These are phyloP conservation scores for Pichia rugopelliculosa DNA, from an alignment of 805 yeast species.

Conservation along the genomic window DNA sequence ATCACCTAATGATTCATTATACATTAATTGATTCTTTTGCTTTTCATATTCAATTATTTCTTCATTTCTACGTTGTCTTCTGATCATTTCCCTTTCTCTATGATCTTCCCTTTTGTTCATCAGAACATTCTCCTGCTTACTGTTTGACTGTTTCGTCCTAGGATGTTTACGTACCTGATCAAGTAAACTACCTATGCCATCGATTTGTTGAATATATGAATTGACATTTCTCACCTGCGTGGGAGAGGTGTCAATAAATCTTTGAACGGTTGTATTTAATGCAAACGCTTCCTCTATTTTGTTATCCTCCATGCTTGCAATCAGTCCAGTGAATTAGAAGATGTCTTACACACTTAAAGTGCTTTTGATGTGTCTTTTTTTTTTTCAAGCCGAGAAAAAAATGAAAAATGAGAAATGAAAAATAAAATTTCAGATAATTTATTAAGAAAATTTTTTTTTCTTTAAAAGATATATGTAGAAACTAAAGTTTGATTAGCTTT, in stretches of 20 bases:
- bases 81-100: not conserved
- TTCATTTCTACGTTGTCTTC: slow-evolving; percentile 1
- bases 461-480: not conserved
- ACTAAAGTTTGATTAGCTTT: too few species aligned
- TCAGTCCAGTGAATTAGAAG: too few species aligned
- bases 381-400: not conserved
- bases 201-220: not conserved
- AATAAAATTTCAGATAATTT: not conserved
- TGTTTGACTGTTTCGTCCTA: not conserved
- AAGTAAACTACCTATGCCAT: not conserved
- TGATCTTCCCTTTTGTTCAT: not conserved
- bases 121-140: not conserved
- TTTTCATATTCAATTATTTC: slow-evolving; percentile 1
- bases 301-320: not conserved
- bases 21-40: not conserved
- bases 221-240: not conserved
- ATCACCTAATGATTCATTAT: slow-evolving; percentile 37
- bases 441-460: not conserved
- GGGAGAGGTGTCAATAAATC: not conserved
- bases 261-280: not conserved
- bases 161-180: not conserved
- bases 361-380: too few species aligned
- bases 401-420: not conserved
- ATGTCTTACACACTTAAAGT: too few species aligned
- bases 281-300: not conserved